These are phyloP conservation scores for Neonectria coccinea DNA, from an alignment of 2,329 filamentous ascomycete species.

Conservation along the genomic window DNA sequence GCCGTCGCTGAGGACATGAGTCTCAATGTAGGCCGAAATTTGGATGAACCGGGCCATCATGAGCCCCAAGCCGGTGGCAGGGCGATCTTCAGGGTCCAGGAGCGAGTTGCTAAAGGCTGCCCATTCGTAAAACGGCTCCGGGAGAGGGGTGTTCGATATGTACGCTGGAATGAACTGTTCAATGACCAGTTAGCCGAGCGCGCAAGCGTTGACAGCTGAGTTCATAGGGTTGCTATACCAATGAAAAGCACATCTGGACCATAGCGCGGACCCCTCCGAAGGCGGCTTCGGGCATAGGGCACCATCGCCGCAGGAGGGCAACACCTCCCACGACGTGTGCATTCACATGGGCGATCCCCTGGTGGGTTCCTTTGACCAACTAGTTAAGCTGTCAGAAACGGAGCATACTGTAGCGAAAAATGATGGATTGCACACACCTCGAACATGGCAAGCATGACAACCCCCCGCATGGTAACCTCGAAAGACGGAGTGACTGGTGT, in stretches of 20 bases:
- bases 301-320: slow-evolving; percentile 64
- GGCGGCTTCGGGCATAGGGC: slow-evolving; percentile 53
- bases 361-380: slow-evolving; percentile 60
- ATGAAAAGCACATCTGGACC: slow-evolving; percentile 67
- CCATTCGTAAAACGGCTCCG: slow-evolving; percentile 58
- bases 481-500: slow-evolving; percentile 50
- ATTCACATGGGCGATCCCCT: slow-evolving; percentile 63
- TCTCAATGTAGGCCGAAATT: slow-evolving; percentile 52
- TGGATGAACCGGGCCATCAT: slow-evolving; percentile 56
- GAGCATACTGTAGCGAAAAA: slow-evolving; percentile 2
- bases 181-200: slow-evolving; percentile 23
- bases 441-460: slow-evolving; percentile 70
- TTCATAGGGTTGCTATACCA: slow-evolving; percentile 55
- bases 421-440: slow-evolving; percentile 59
- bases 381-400: slow-evolving; percentile 40
- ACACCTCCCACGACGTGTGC: slow-evolving; percentile 70
- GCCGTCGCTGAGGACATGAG: slow-evolving; percentile 53
- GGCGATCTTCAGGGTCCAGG: slow-evolving; percentile 53
- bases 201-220: neutral
- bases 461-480: slow-evolving; percentile 61
- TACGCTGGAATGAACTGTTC: slow-evolving; percentile 60
- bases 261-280: slow-evolving; percentile 63
- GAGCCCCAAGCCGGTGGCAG: slow-evolving; percentile 56
- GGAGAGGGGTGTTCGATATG: slow-evolving; percentile 54
- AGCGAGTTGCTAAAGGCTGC: slow-evolving; percentile 53